Evolutionary conservation across 164 flowering plant species (phyloP), one percentile per base, ranked within the genome.

Genomic region (Dillenia turbinata): DNA sequence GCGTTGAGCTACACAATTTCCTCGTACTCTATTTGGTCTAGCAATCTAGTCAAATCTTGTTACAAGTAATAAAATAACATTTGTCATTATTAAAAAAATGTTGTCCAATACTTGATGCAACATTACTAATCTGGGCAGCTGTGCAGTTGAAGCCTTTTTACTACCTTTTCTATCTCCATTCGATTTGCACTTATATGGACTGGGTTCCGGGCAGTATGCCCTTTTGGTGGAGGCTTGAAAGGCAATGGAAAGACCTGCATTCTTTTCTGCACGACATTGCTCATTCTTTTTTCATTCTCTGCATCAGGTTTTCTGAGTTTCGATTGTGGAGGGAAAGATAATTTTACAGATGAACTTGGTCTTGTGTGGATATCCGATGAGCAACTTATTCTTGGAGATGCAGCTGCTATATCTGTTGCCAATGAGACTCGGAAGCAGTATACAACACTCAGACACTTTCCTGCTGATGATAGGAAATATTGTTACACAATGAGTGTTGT

Each of bases 221-320:
- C 40, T 4, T 33, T 33, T 33, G 40, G 40, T 33, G 0, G 40
- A 33, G 40, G 40, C 40, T 33, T 33, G 40, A 33, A 33, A 33
- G 40, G 40, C 40, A 33, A 33, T 33, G 40, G 6, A 5, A 33
- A 33, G 48, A 26, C 49, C 12, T 9, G 14, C n/a, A 24, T 60
- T 49, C 44, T 52, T 48, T 52, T 33, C 43, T 8, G 19, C n/a
- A 3, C 9, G 4, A 43, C 12, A n/a, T 14, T 33, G 12, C 54
- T 70, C 10, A 54, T 52, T 47, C 14, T 57, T 33, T 33, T 62
- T 60, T 73, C 40, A 62, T 65, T 43, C 50, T 73, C 49, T 73
- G 57, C 68, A 70, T 47, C 88, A 95, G 99, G 97, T 73, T 95
- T 95, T 84, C 75, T 88, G 54, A 95, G 99, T 73, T 68, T 89